A percentile compares a stretch with the other conserved stretches of the same genome.
phyloP scores from a whole-genome alignment of 2,329 filamentous ascomycete species.

The Alternaria solani region DNA sequence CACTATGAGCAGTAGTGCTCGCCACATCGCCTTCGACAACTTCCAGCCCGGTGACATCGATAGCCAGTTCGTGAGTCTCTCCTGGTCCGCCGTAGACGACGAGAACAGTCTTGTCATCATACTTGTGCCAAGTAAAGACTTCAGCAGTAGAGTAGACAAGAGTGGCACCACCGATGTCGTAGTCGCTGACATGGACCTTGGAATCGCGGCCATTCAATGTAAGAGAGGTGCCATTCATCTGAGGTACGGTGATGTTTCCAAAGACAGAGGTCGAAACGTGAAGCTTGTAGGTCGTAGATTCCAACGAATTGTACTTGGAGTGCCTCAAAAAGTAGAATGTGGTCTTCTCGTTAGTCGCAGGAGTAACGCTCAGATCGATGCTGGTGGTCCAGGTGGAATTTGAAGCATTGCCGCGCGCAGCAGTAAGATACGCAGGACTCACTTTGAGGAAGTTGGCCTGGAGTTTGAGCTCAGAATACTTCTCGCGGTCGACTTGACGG shows the following conservation, averaged over 20 bases:
- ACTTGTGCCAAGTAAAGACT: constrained; percentile 72
- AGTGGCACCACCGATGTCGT: constrained; percentile 65
- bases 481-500: constrained; percentile 72
- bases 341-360: constrained; percentile 63
- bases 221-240: constrained; percentile 62
- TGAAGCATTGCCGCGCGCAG: constrained; percentile 40
- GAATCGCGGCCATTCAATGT: constrained; percentile 70
- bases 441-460: constrained; percentile 77
- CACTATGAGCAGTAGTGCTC: constrained; percentile 52
- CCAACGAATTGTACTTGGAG: constrained; percentile 67
- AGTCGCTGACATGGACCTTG: constrained; percentile 72
- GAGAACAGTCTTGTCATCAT: constrained; percentile 65
- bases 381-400: constrained; percentile 50
- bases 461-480: constrained; percentile 81
- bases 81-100: constrained; percentile 69
- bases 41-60: constrained; percentile 51
- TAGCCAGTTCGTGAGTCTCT: constrained; percentile 70
- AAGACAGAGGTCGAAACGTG: constrained; percentile 68
- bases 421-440: constrained; percentile 73
- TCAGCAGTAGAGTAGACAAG: constrained; percentile 75
- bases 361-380: constrained; percentile 66
- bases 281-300: constrained; percentile 68
- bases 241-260: constrained; percentile 64
- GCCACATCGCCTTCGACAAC: constrained; percentile 54
- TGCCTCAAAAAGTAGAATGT: constrained; percentile 74